Evolutionary conservation across 2,329 filamentous ascomycete genomes (phyloP), one percentile per base, ranked within the genome.

Genomic region (Colletotrichum eremochloae): DNA sequence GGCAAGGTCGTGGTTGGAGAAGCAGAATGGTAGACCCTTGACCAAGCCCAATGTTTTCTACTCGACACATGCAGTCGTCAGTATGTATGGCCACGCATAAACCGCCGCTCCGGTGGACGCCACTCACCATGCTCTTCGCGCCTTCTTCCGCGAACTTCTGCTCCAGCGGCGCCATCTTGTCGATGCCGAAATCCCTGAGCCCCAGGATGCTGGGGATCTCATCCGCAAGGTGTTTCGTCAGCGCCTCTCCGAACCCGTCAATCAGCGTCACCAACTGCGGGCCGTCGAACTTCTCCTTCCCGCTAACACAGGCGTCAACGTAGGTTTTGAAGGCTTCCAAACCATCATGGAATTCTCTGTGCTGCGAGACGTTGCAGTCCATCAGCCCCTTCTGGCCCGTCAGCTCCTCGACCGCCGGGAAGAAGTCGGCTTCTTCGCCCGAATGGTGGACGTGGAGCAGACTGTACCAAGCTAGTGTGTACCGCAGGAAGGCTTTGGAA

Each of bases 351-450:
- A 86, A 86, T 1, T 76, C 75, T 11, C 78, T 76, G 71, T 86
- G 84, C 64, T 86, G 83, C 24, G 80, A 79, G 3, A 85, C 76
- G 72, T 83, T 86, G 56, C 69, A 75, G 18, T 82, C 81, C 83
- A 85, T 85, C 33, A 84, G 71, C 1, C 81, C 81, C 50, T 76
- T 74, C 14, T 80, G 78, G 0, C 80, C 82, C 4, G 79, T 72
- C 31, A 82, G 66, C 46, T 76, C 69, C 70, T 84, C 81, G 14
- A 85, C 77, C 2, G 76, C 75, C 0, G 83, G 81, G 72, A 86
- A 86, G 52, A 84, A 77, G 33, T 73, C 48, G 2, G 71, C 74
- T 63, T 86, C 84, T 71, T 86, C 84, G 0, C 74, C 66, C 1
- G 77, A 65, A 70, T 86, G 84, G 71, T 86, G 85, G 15, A 80